Base-by-base conservation (phyloP, 2,329 filamentous ascomycete genomes). In the Beauveria australis region DNA sequence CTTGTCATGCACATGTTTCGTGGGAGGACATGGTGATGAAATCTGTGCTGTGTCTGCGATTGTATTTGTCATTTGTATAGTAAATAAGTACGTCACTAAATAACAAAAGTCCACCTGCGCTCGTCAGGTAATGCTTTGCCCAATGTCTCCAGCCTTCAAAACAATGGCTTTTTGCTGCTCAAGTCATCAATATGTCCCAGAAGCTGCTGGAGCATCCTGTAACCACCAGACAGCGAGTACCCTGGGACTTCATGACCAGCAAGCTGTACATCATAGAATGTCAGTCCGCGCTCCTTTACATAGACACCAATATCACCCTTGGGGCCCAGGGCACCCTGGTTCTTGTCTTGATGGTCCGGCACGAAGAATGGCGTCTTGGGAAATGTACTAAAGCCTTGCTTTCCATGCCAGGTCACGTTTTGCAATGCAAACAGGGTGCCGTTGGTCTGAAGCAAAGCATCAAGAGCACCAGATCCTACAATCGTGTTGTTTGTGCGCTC, bases 321-420 rank as follows among this genome's bases (percentile, higher is more conserved):
- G 5, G 60, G 63, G 3, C 60, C 61, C 0, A 59, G 16, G 1
- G 53, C 49, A 16, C 65, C 65, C 12, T 5, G 19, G 49, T 64
- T 64, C 76, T 41, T 79, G 76, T 9, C 67, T 66, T 52, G 40
- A n/a, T 65, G 64, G 19, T 62, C 57, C 0, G 64, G 64, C 0
- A 58, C 60, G 33, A 61, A 64, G 26, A 65, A 57, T 3, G 56
- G 53, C 4, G 56, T 60, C 14, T 44, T 30, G 0, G 84, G 85
- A 0, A 73, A 72, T 1, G 70, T 68, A 55, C 81, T 79, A 74
- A 90, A 89, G 0, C 87, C 87, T 65, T 87, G 85, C 0, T 73
- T 68, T 3, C 86, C 87, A 58, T 81, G 80, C 83, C 84, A 89
- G 0, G 86, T 89, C 84, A 89, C 87, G 70, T 89, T 89, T 69